These are phyloP conservation scores for Rhodotorula glutinis DNA, from an alignment of 1,284 basidiomycete genomes.

Conservation along the genomic window DNA sequence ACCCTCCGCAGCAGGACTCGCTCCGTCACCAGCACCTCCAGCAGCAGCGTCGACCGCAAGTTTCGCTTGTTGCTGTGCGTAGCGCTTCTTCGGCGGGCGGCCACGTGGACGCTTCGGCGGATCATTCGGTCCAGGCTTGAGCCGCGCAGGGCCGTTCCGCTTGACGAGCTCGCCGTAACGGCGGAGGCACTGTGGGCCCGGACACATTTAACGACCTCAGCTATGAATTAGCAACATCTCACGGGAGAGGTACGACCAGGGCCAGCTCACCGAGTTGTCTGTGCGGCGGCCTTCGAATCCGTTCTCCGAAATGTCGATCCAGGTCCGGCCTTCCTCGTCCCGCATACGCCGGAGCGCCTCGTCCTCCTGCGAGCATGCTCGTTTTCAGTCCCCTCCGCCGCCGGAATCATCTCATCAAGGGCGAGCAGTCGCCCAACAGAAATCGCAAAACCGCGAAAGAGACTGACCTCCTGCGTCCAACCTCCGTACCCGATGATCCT, in stretches of 20 bases:
- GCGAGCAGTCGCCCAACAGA: no score
- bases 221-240: not conserved
- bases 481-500: slow-evolving; percentile 6
- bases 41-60: no score
- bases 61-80: no score
- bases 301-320: slow-evolving; percentile 32
- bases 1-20: no score
- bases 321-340: slow-evolving; percentile 26
- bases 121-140: not conserved
- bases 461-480: slow-evolving; percentile 40
- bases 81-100: no score
- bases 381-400: not conserved
- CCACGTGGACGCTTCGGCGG: no score
- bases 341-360: slow-evolving; percentile 18
- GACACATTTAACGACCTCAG: no score
- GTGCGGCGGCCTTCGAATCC: slow-evolving; percentile 27
- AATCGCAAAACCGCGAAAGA: no score
- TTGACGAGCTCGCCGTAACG: slow-evolving; percentile 16
- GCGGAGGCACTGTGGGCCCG: slow-evolving; percentile 4
- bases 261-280: slow-evolving; percentile 33
- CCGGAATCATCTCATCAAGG: not conserved
- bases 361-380: slow-evolving; percentile 24
- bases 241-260: not conserved
- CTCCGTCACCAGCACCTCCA: no score
- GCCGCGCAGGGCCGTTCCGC: not conserved